Evolutionary conservation across 148 eudicot species (phyloP), one percentile per base, ranked within the genome.

Genomic region (Simmondsia chinensis): DNA sequence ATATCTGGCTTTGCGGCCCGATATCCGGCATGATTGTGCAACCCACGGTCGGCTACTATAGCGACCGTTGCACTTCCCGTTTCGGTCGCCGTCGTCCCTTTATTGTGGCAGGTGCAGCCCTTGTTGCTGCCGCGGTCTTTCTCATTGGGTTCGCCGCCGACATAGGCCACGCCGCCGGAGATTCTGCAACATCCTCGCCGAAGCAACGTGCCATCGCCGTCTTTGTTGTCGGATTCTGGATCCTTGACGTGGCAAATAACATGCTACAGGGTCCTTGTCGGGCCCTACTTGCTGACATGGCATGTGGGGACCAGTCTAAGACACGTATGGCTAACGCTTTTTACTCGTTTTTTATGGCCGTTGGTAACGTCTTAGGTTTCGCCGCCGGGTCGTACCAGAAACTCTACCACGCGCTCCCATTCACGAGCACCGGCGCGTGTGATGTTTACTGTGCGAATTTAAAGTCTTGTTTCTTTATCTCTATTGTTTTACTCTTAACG

Each of bases 131-230:
- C 2, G 61, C 76, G 4, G 70, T 66, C 1, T 60, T 70, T 61
- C 54, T 75, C 1, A 75, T 75, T 45, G 80, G 80, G 0, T 75
- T 66, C 20, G 80, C 80, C 0, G 80, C 80, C 15, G 80, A 75
- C 7, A 60, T 70, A 14, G 80, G 80, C 0, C 60, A 46, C 18
- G 64, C 60, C 2, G 38, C 54, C 1, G 80, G 80, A 0, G 80
- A 75, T 37, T 39, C 59, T 22, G 24, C 0, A 20, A 18, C 15
- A 29, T 17, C 13, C 43, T n/a, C n/a, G n/a, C n/a, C 70, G 4
- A 75, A 75, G 32, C 76, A 73, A 0, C 50, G 76, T 1, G 76
- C 80, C 40, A 59, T 75, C 20, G 53, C 73, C n/a, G 59, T 75
- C 0, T 75, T 75, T 43, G 76, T 75, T 7, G 39, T 70, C 9